Evolutionary conservation across 2,329 filamentous ascomycete species (phyloP), one percentile per base, ranked within the genome.

Genomic region (Capronia coronata): DNA sequence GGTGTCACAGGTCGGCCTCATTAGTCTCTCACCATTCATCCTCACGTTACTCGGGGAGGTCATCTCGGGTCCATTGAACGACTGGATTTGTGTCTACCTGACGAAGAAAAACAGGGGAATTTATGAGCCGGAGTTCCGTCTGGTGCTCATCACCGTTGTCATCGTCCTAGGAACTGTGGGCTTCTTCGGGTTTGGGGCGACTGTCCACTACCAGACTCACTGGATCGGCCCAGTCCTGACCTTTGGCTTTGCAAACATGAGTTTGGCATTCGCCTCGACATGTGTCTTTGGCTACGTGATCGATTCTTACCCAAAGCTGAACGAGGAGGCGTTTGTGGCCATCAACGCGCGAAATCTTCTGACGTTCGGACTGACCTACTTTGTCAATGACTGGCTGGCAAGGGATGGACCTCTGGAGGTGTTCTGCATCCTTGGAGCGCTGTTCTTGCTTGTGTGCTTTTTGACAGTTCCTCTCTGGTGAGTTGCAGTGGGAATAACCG

Each of bases 71-170:
- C 82, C 0, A 64, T 93, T 22, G 77, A 86, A 16, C 89, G 96
- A 66, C 81, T 76, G 67, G 82, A 78, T 50, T 85, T 85, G 37
- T 79, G 16, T 76, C 46, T 71, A 71, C 39, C 74, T 95, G 71
- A 90, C 88, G 13, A 76, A 76, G 50, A 73, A 75, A 56, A 96
- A 96, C 68, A 74, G 74, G 11, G 90, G 90, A 38, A 75, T 88
- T 46, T 95, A 94, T 64, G 90, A 96, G 67, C 90, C 90, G 1
- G 90, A 96, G 64, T 95, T 94, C 66, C 79, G 90, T 13, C 80
- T 96, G 52, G 61, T 93, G 7, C 77, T 96, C 1, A 84, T 95
- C 0, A 70, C 91, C 2, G 88, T 89, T 3, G 87, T 93, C 73
- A 70, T 67, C 13, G 44, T 75, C 10, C 56, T 73, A 13, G 71